Base-by-base conservation (phyloP, 495 filamentous ascomycete species). In the Thozetella sp. region DNA sequence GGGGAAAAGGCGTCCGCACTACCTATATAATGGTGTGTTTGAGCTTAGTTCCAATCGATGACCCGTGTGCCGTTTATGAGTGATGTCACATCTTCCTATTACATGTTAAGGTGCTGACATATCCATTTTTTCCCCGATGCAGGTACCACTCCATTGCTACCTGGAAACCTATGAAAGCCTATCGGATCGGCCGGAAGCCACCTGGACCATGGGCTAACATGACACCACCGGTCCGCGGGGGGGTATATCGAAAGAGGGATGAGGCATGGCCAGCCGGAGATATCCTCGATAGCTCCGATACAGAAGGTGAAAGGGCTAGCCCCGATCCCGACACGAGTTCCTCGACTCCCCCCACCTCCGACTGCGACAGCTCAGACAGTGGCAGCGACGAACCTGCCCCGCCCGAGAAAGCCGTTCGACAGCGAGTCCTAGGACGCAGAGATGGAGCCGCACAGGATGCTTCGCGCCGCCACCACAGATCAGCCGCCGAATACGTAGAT, bases 181-280 rank as follows among this genome's bases (percentile, higher is more conserved):
- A 87, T 66, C 87, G 90, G 63, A 93, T 97, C 72, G 92, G 92
- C 54, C 83, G 81, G 60, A 82, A 74, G 48, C 64, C 93, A 48
- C 79, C 90, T 63, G 90, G 89, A 15, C 76, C 72, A 51, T 96
- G 92, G 92, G 70, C 74, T 48, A 93, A 93, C 71, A 92, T 91
- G 67, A 73, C 88, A 19, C 91, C 92, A 25, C 92, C 92, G 10
- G 90, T 96, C 54, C 89, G 95, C 70, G 92, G 91, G 51, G 92
- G 92, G 50, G 81, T 81, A 63, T 96, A 90, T 76, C 81, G 85
- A 80, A 63, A 67, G 70, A 37, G 72, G 81, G 54, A 65, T 67
- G 24, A 23, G n/a, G n/a, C n/a, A n/a, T n/a, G n/a, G n/a, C n/a
- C n/a, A n/a, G n/a, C n/a, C n/a, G n/a, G n/a, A n/a, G n/a, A n/a